phyloP scores from a whole-genome alignment of 1,284 basidiomycete genomes.

The Marasmius sp. region DNA sequence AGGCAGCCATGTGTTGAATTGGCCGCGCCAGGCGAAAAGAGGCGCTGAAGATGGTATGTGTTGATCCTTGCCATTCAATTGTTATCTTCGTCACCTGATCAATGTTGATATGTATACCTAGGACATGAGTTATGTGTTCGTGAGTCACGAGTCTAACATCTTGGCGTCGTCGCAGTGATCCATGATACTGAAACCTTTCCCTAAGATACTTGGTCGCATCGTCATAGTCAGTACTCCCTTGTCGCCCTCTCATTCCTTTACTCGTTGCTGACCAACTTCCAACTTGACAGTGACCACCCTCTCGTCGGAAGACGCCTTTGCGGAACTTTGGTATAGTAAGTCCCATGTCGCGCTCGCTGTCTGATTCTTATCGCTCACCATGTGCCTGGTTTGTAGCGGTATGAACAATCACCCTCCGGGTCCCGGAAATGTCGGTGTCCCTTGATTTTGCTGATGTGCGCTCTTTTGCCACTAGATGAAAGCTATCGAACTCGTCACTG shows the following conservation, averaged over 20 bases:
- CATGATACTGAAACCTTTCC: background rate
- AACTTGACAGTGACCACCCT: constrained; percentile 59
- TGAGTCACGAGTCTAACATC: constrained; percentile 28
- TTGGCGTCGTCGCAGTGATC: too few relatives aligned
- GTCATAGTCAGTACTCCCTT: constrained; percentile 34
- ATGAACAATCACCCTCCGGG: background rate
- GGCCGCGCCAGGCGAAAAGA: constrained; percentile 70
- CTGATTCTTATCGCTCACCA: background rate
- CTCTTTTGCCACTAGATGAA: constrained; percentile 35
- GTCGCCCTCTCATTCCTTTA: background rate
- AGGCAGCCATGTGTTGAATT: constrained; percentile 76
- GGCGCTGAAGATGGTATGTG: constrained; percentile 50
- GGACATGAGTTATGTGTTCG: constrained; percentile 65
- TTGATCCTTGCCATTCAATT: background rate
- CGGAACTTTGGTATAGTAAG: constrained; percentile 77
- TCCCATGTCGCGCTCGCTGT: constrained; percentile 2
- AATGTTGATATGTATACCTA: constrained; percentile 10
- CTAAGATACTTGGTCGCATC: constrained; percentile 61
- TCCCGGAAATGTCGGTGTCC: too few relatives aligned
- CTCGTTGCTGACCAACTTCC: background rate
- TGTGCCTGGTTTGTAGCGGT: background rate
- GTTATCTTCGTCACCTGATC: background rate
- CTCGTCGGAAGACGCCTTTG: constrained; percentile 72
- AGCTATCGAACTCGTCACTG: constrained; percentile 50
- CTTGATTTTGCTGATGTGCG: background rate